Conservation (phyloP, 2,329 filamentous ascomycete species). For the Alternaria dauci region DNA sequence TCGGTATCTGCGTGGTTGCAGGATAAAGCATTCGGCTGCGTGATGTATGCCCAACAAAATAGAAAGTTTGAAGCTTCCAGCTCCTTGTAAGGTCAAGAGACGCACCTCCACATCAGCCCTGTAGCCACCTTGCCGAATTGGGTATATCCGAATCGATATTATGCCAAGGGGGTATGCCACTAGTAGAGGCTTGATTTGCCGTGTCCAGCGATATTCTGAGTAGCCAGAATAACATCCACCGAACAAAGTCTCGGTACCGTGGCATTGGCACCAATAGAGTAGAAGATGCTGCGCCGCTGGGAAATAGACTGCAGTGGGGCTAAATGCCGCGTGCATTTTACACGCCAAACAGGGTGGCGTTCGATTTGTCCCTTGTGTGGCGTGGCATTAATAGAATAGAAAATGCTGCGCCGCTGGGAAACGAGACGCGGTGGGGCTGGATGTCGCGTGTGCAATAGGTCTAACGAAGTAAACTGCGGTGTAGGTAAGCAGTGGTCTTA, state of each 20-base stretch:
- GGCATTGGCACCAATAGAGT: neutral
- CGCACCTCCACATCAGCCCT: neutral
- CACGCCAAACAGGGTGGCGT: no score
- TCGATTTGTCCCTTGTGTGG: no score
- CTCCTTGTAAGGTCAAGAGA: neutral
- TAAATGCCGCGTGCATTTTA: no score
- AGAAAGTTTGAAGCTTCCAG: neutral
- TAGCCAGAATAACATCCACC: slow-evolving; percentile 7
- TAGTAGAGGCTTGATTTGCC: neutral
- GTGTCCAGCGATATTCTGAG: neutral
- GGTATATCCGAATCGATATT: neutral
- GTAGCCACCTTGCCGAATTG: neutral
- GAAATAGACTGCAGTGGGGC: neutral
- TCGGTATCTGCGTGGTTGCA: neutral
- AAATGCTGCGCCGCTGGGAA: neutral
- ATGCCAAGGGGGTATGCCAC: slow-evolving; percentile 22
- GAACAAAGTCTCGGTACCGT: slow-evolving; percentile 1
- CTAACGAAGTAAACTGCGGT: neutral
- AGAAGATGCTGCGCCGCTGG: neutral
- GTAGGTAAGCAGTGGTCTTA: slow-evolving; percentile 1
- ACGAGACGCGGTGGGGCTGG: neutral
- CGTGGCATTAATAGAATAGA: neutral
- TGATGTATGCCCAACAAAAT: neutral
- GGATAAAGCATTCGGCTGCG: neutral
- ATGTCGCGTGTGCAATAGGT: neutral